Evolutionary conservation across 1,284 basidiomycete species (phyloP), one percentile per base, ranked within the genome.

Genomic region (Takashimella koratensis): DNA sequence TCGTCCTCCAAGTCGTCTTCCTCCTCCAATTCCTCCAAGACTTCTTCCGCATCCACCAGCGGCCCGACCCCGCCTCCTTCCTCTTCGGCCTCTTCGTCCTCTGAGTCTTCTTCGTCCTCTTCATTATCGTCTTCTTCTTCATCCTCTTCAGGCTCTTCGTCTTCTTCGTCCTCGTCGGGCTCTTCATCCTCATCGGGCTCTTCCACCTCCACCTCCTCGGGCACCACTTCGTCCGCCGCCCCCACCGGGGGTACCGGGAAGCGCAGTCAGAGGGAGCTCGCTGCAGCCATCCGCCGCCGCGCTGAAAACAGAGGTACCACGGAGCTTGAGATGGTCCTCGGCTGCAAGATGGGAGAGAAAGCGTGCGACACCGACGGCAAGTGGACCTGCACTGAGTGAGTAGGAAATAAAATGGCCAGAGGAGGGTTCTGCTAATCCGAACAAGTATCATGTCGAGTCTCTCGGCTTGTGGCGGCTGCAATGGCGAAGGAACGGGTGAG

Each of bases 101-200:
- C 44, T 56, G 52, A 24, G 27, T 64, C 43, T 24, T 62, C 45
- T 30, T 58, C 20, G 56, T 55, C 30, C 43, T 58, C 11, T 61
- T 62, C 49, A 43, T 64, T 51, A 30, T 59, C 45, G 45, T 56
- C 23, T 61, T 62, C 47, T 52, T 53, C n/a, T 60, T 57, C 51
- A 44, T 55, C 1, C 52, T 60, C 19, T 53, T 54, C 36, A 49
- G 49, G 10, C 36, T 16, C n/a, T 48, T 50, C 1, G 54, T 57
- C 1, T 69, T 67, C 56, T 69, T 59, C 57, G 40, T 62, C 39
- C 46, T 63, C 0, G 30, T 41, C 16, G 57, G 55, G 44, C 43
- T 46, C 13, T 2, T 52, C 45, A 42, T 43, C 21, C 21, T 50
- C 47, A 6, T 25, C n/a, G 19, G 36, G 3, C 27, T 58, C 13